Evolutionary conservation across 176 grass and related monocot genomes (phyloP).

Genomic region (Oryza longistaminata): DNA sequence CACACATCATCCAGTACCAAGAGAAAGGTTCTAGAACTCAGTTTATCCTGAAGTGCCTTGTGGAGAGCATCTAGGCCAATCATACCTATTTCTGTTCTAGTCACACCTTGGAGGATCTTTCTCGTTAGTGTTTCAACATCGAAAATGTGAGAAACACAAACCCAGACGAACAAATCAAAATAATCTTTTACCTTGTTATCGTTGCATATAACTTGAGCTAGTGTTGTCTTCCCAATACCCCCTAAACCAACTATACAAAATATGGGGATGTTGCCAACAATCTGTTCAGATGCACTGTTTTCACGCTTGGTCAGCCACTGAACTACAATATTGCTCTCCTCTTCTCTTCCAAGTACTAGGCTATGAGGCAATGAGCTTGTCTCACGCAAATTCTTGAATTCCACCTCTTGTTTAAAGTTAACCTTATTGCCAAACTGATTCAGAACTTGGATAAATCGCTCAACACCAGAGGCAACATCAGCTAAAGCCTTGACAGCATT

Average conservation of each 20-base stretch:
- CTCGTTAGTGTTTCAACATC: conserved; percentile 42
- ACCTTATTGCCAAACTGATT: neutral
- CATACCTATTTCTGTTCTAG: neutral
- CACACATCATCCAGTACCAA: conserved; percentile 61
- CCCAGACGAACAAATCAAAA: conserved; percentile 45
- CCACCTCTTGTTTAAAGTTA: neutral
- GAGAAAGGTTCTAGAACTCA: conserved; percentile 45
- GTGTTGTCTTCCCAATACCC: conserved; percentile 49
- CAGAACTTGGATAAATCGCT: neutral
- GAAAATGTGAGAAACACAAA: conserved; percentile 44
- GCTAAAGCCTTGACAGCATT: conserved; percentile 6
- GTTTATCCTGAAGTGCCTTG: neutral
- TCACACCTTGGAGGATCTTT: conserved; percentile 47
- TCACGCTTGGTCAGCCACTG: conserved; percentile 19
- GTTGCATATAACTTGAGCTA: conserved; percentile 50
- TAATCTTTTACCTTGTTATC: conserved; percentile 21
- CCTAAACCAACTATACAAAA: conserved; percentile 47
- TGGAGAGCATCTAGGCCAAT: conserved; percentile 37
- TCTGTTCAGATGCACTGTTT: neutral
- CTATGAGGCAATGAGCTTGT: conserved; percentile 22
- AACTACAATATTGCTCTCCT: conserved; percentile 18
- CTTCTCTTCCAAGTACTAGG: conserved; percentile 13
- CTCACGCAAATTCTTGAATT: neutral
- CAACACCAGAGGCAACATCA: neutral
- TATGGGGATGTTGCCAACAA: conserved; percentile 19